phyloP scores from a whole-genome alignment of 164 flowering plant genomes.

The Sextonia rubra region DNA sequence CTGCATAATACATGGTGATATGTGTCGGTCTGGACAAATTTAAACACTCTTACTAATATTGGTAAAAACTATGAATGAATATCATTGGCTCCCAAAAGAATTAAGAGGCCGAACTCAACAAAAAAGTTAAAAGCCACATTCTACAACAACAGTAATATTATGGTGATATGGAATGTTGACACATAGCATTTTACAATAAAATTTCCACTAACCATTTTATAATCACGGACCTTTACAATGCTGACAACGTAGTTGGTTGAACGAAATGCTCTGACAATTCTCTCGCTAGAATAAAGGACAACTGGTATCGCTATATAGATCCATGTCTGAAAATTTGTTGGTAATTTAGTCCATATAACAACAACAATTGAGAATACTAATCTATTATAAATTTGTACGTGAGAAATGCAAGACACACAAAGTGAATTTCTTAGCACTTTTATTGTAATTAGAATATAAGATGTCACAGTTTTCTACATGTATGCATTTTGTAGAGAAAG shows the following conservation, averaged over 20 bases:
- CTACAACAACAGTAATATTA: too few relatives aligned
- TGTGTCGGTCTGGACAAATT: neutral
- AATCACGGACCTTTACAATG: constrained; percentile 52
- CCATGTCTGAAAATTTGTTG: constrained; percentile 74
- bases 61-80: neutral
- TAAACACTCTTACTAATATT: neutral
- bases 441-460: too few relatives aligned
- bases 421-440: too few relatives aligned
- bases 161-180: too few relatives aligned
- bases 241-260: constrained; percentile 42
- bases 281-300: constrained; percentile 54
- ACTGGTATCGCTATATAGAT: constrained; percentile 73
- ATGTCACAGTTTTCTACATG: too few relatives aligned
- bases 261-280: constrained; percentile 29
- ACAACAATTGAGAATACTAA: neutral
- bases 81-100: neutral
- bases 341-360: neutral
- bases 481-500: too few relatives aligned
- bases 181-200: too few relatives aligned
- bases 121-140: neutral
- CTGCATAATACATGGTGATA: constrained; percentile 33
- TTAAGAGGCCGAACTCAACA: neutral
- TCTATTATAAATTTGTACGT: neutral
- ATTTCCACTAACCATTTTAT: neutral
- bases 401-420: too few relatives aligned